Base-by-base conservation (phyloP, 192 early-diverging fungal species). In the Backusella sp. region DNA sequence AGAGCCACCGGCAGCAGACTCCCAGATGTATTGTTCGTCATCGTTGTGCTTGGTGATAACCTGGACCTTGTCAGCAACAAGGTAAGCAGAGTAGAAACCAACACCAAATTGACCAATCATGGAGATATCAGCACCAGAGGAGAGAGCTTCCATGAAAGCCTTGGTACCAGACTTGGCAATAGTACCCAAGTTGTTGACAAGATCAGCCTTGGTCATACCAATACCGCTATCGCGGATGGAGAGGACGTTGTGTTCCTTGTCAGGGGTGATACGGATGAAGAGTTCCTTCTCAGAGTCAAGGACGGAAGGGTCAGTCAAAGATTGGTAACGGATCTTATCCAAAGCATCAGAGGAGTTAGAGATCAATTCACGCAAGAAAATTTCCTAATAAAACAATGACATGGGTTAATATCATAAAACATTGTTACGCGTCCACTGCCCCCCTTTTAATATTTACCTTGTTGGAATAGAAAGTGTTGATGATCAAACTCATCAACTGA, bases 51-150 rank as follows among this genome's bases (percentile, higher is more conserved):
- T 97, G 86, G 95, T 95, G 87, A 96, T 93, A 74, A 97, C 92
- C 81, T 93, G 87, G 34, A 99, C 98, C 87, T 92, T 92, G 86
- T 99, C 98, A 79, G 96, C 97, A 78, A 99, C 96, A 76, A 99
- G 90, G 93, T 98, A 99, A 73, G 97, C 97, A 77, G 97, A 98
- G 94, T 99, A 99, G 96, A 99, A 99, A 90, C 98, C 98, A 73
- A 99, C 98, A 96, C 98, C 98, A 84, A 99, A 99, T 86, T 99
- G 97, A 84, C 97, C 98, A 86, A 99, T 99, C 96, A 99, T 98
- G 86, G 96, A 97, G 74, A 97, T 98, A 88, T 97, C 96, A 77
- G 96, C 97, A 84, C 95, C 96, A 72, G 92, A 89, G 80, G 93
- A 90, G 70, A 99, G 91, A 74, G 94, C 96, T 90, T 99, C 97